Evolutionary conservation across 106 monocot species (phyloP), one percentile per base, ranked within the genome.

Genomic region (Agapanthus africanus): DNA sequence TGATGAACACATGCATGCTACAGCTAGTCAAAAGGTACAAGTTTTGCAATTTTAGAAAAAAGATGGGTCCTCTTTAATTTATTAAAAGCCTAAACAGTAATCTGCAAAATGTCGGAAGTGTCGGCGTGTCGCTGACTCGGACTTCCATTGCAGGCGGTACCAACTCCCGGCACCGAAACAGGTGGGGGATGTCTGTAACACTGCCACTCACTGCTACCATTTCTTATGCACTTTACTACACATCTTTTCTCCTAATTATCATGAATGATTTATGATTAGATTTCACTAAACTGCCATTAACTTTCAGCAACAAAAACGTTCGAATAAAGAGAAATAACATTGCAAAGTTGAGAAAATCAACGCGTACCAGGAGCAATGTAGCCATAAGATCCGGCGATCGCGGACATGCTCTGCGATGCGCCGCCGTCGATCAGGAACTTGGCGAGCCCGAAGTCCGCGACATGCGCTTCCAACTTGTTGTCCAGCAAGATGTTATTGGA

Each of bases 361-460:
- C n/a, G n/a, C n/a, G n/a, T 71, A 97, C 95, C 95, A 38, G 95
- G 95, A 18, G 95, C 95, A 49, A 97, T 97, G 76, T 97, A 97
- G 37, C 95, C 91, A 76, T 97, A 91, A 39, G 91, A 97, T 1
- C 95, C 95, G 21, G 95, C 95, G 39, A 91, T 77, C 65, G 91
- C 95, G 15, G 95, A 91, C 95, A 97, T 97, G 84, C 80, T 84
- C 76, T 97, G 84, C 38, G 91, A 87, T n/a, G 81, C 79, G 27
- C 70, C 82, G 7, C 78, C 82, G 51, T 82, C 80, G 56, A 21
- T 76, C 37, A 97, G 39, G 73, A 89, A 97, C 82, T 88, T 91
- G 66, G 95, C 95, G 25, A 91, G 88, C 0, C 88, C 91, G 37
- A 97, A 97, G 21, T 97, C 95, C 7, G 95, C 95, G 34, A 91